Evolutionary conservation across 1,284 basidiomycete species (phyloP).

Genomic region (Fomitiporia mediterranea): DNA sequence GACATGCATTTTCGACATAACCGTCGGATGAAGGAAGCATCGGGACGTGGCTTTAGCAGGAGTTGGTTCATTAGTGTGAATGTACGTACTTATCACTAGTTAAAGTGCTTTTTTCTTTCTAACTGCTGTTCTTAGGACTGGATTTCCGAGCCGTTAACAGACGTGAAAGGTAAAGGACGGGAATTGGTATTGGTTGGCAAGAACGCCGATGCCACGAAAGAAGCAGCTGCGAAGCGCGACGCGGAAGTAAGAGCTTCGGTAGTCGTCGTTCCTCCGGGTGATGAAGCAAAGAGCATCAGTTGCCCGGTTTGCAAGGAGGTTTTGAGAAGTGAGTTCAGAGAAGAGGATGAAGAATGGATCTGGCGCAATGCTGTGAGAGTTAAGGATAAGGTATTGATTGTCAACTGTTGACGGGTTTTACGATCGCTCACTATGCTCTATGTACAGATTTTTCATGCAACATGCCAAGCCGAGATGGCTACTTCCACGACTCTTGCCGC

Average conservation of each 20-base stretch:
- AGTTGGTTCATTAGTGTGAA: constrained; percentile 87
- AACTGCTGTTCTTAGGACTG: constrained; percentile 11
- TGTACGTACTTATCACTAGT: constrained; percentile 45
- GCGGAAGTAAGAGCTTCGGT: constrained; percentile 72
- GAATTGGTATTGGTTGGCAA: constrained; percentile 1
- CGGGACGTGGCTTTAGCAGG: constrained; percentile 84
- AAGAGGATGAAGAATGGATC: constrained; percentile 99
- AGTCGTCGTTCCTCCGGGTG: constrained; percentile 84
- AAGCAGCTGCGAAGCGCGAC: constrained; percentile 64
- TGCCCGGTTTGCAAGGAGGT: constrained; percentile 98
- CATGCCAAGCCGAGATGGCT: constrained; percentile 76
- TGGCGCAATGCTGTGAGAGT: constrained; percentile 89
- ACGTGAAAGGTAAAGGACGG: constrained; percentile 44
- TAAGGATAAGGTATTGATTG: constrained; percentile 63
- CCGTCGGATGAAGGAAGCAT: constrained; percentile 72
- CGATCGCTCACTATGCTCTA: neutral
- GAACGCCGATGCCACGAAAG: neutral
- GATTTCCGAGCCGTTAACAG: constrained; percentile 23
- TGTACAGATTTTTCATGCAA: constrained; percentile 81
- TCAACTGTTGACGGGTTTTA: constrained; percentile 7
- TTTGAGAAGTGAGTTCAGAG: constrained; percentile 88
- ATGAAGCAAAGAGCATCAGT: constrained; percentile 73
- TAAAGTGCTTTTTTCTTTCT: neutral
- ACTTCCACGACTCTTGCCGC: constrained; percentile 60
- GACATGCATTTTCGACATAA: constrained; percentile 98